Base-by-base conservation (phyloP, 352 stramenopile species). In the Phytophthora pluvialis region DNA sequence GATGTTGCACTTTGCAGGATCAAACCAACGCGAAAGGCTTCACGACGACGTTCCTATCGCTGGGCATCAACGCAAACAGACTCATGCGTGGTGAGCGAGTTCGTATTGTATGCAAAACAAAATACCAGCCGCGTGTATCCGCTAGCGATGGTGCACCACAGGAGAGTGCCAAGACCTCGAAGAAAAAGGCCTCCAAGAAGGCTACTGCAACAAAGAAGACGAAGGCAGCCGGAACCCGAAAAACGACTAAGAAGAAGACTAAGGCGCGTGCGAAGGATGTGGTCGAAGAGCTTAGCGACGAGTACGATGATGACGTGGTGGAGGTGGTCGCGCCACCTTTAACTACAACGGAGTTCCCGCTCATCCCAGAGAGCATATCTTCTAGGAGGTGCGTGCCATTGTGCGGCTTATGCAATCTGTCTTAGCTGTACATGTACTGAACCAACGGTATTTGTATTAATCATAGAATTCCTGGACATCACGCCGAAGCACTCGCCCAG, bases 1-100 rank as follows among this genome's bases (percentile, higher is more conserved):
- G 26, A 57, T 51, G 43, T 6, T 60, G 38, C 54, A 5, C 51
- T 42, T 10, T 42, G 3, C 51, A 92, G 81, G 88, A 96, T 52
- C 79, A 94, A 75, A 85, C 71, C 7, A 96, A 96, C 51, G 74
- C 68, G 16, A 93, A 85, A 67, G 88, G 88, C 0, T 96, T 94
- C 59, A 94, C 86, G 1, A 91, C 88, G 18, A 96, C 87, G 11
- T 90, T 96, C 54, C 39, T 96, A n/a, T 80, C 73, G 7, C 42
- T 79, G 6, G 88, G 88, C 8, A 64, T 70, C 2, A 76, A 93
- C 44, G 70, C 86, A 12, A 64, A 73, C 35, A 73, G 78, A 21
- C 73, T 96, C 12, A 40, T 73, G 35, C 72, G 75, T 59, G 88
- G 88, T 8, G 88, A 94, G 63, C 72, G 74, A 40, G 84, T 96